phyloP scores from a whole-genome alignment of 139 green algal species.

The Edaphochlamys debaryana region DNA sequence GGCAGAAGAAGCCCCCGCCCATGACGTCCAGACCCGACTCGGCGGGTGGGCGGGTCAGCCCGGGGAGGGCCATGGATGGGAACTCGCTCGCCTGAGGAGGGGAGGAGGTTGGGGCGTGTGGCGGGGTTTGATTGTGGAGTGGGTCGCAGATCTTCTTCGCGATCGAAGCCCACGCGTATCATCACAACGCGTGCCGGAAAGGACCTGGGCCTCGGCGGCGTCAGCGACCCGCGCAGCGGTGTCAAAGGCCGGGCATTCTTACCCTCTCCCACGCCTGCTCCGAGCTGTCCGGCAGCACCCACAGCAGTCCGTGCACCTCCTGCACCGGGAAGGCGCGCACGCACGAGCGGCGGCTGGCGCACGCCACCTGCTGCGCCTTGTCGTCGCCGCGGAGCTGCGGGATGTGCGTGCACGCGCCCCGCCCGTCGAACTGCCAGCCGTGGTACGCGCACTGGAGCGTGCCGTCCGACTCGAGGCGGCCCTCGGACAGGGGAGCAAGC shows the following conservation, averaged over 20 bases:
- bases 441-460: constrained; percentile 61
- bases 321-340: constrained; percentile 30
- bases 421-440: constrained; percentile 53
- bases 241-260: no score
- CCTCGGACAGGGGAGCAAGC: constrained; percentile 56
- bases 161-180: no score
- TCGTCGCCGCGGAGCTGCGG: constrained; percentile 44
- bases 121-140: not conserved
- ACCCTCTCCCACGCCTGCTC: not conserved
- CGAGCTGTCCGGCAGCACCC: constrained; percentile 23
- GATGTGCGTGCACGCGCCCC: constrained; percentile 50
- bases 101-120: no score
- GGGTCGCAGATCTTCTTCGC: not conserved
- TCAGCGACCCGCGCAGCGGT: no score
- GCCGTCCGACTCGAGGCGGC: constrained; percentile 56
- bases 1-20: no score
- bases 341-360: constrained; percentile 30
- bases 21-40: no score
- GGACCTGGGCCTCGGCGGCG: no score
- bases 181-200: no score
- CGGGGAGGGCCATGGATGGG: no score
- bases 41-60: no score
- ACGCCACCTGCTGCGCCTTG: constrained; percentile 24
- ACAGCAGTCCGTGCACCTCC: constrained; percentile 40
- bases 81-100: no score